Evolutionary conservation across 352 stramenopile genomes (phyloP).

Genomic region (Globisporangium heterothallicum): DNA sequence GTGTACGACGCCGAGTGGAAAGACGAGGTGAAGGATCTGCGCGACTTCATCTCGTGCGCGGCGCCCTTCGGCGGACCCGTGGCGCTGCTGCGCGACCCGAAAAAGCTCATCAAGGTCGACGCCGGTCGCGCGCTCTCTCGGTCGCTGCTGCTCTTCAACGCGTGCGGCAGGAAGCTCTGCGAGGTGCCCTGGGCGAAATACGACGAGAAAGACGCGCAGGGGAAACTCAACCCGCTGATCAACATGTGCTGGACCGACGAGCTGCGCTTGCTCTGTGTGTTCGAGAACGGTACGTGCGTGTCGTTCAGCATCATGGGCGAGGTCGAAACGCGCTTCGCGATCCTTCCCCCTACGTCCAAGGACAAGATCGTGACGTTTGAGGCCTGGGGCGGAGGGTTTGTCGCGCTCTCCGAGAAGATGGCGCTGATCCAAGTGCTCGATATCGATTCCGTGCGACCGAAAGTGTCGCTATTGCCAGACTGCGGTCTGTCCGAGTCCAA

Average conservation of each 20-base stretch:
- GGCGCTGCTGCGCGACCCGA: conserved; percentile 66
- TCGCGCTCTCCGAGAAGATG: conserved; percentile 79
- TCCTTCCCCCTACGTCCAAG: conserved; percentile 55
- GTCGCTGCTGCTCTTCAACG: conserved; percentile 73
- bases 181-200: conserved; percentile 59
- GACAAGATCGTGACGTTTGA: conserved; percentile 79
- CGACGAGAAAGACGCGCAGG: conserved; percentile 50
- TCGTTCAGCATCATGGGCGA: conserved; percentile 69
- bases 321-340: conserved; percentile 63
- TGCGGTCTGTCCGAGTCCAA: conserved; percentile 67
- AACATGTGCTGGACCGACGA: conserved; percentile 81
- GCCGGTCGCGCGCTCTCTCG: conserved; percentile 40
- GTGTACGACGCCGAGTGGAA: conserved; percentile 67
- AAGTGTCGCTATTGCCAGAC: conserved; percentile 68
- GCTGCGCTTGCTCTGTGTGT: conserved; percentile 73
- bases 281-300: conserved; percentile 65
- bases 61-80: conserved; percentile 68
- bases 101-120: conserved; percentile 69
- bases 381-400: conserved; percentile 66
- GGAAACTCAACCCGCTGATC: conserved; percentile 47
- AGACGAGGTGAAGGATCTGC: conserved; percentile 50
- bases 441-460: conserved; percentile 72
- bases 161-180: conserved; percentile 54
- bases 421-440: conserved; percentile 77
- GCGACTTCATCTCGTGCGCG: conserved; percentile 53